phyloP scores from a whole-genome alignment of 768 basidiomycete species.

The Russula earlei region DNA sequence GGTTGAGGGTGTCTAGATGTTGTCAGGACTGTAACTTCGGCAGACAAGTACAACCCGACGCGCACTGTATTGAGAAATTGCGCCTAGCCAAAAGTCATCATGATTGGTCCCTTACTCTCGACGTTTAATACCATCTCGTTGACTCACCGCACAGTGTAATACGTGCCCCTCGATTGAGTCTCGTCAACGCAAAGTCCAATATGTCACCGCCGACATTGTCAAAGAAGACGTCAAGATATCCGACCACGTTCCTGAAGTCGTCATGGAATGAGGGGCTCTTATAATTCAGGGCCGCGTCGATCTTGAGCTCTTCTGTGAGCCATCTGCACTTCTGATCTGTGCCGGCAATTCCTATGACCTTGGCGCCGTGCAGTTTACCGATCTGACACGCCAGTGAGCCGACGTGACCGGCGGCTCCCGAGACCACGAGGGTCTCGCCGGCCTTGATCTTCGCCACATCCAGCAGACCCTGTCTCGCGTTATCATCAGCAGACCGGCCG shows the following conservation, averaged over 20 bases:
- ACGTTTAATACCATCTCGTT: not conserved
- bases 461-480: constrained; percentile 53
- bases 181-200: constrained; percentile 63
- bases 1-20: constrained; percentile 42
- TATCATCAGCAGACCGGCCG: not conserved
- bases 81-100: constrained; percentile 36
- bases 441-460: constrained; percentile 73
- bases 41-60: not conserved
- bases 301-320: constrained; percentile 74
- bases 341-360: constrained; percentile 85
- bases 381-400: constrained; percentile 77
- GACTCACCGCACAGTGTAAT: constrained; percentile 71
- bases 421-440: constrained; percentile 82
- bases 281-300: constrained; percentile 81
- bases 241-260: constrained; percentile 61
- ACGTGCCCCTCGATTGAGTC: constrained; percentile 68
- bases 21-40: not conserved
- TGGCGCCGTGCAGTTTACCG: constrained; percentile 71
- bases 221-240: constrained; percentile 77
- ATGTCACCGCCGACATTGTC: constrained; percentile 81
- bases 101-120: not conserved
- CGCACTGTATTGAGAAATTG: constrained; percentile 79
- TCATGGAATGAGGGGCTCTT: constrained; percentile 63
- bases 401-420: constrained; percentile 90
- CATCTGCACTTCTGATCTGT: constrained; percentile 77